A percentile compares a stretch with the other conserved stretches of the same genome.
Evolutionary conservation across 1,284 basidiomycete species (phyloP).

Genomic region (Marasmius tenuissimus): DNA sequence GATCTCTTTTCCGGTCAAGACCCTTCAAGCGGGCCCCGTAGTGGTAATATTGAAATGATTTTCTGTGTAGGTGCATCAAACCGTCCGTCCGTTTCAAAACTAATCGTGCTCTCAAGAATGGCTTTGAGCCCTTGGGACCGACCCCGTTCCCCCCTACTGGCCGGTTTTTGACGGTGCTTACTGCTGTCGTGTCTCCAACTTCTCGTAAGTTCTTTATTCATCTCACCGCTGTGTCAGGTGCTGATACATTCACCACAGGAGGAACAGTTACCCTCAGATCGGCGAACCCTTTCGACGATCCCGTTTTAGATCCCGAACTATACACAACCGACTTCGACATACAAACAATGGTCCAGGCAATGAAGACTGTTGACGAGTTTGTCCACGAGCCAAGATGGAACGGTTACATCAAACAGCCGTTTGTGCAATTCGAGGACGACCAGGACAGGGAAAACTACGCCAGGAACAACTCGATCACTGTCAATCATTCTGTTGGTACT

Average conservation of each 20-base stretch:
- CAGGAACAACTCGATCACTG: slow-evolving; percentile 8
- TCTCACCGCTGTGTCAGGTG: background rate
- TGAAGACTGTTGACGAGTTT: slow-evolving; percentile 14
- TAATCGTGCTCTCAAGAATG: background rate
- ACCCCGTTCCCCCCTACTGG: slow-evolving; percentile 9
- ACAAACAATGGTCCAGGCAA: slow-evolving; percentile 11
- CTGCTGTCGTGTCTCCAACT: slow-evolving; percentile 13
- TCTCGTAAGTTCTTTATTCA: slow-evolving; percentile 10
- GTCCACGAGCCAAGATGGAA: slow-evolving; percentile 15
- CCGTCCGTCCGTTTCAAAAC: background rate
- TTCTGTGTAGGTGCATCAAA: slow-evolving; percentile 17
- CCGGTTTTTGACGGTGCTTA: slow-evolving; percentile 12
- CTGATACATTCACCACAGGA: background rate
- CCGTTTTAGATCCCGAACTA: slow-evolving; percentile 29
- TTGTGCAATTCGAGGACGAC: slow-evolving; percentile 9
- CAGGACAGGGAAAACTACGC: slow-evolving; percentile 12
- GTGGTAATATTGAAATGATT: slow-evolving; percentile 18
- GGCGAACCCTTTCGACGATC: slow-evolving; percentile 26
- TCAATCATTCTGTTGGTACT: slow-evolving; percentile 14
- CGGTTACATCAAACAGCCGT: slow-evolving; percentile 15
- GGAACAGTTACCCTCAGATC: slow-evolving; percentile 14
- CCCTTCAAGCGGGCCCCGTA: background rate
- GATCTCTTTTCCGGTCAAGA: background rate
- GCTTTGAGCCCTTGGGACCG: background rate
- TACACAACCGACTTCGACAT: slow-evolving; percentile 18